Evolutionary conservation across 495 filamentous ascomycete genomes (phyloP), one percentile per base, ranked within the genome.

Genomic region (Aspergillus haitiensis): DNA sequence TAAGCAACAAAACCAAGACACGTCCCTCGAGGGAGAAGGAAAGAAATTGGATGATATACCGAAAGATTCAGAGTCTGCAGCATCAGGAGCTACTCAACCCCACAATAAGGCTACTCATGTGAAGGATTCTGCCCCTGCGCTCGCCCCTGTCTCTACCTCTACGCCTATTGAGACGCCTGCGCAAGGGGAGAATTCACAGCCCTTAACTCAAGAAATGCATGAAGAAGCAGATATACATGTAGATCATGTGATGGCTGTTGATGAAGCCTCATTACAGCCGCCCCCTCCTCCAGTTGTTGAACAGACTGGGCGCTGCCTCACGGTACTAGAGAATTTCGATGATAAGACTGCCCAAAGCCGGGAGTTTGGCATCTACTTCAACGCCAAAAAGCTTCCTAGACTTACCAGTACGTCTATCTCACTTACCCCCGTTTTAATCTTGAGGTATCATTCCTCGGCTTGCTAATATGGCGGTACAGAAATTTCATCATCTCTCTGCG

Each of bases 401-500:
- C 67, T 78, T 47, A 73, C 78, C 33, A 80, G 80, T 82, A 75
- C 31, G 79, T 79, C 47, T 16, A 44, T 55, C 46, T 39, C 46
- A 54, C 15, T 56, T 45, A 55, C 21, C 52, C 34, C n/a, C 31
- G 1, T 31, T 8, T 27, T 6, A 44, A 42, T 44, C 34, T n/a
- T 33, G 13, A 21, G 9, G 1, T 33, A 16, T 32, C 31, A 33
- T 46, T 7, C 10, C 34, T 3, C 15, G 12, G 10, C 35, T 13
- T 37, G 44, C 56, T 66, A 65, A 68, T 57, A 45, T 45, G 7
- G 9, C 34, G 9, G 21, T 34, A 53, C 42, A 78, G 76, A 80
- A 70, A 78, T 78, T 52, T 78, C 77, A 16, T 75, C 68, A 69
- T 80, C 71, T 69, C 78, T 87, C 50, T 96, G 91, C 70, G 85